Evolutionary conservation across 2,329 filamentous ascomycete species (phyloP).

Genomic region (Leptographium radiaticola): DNA sequence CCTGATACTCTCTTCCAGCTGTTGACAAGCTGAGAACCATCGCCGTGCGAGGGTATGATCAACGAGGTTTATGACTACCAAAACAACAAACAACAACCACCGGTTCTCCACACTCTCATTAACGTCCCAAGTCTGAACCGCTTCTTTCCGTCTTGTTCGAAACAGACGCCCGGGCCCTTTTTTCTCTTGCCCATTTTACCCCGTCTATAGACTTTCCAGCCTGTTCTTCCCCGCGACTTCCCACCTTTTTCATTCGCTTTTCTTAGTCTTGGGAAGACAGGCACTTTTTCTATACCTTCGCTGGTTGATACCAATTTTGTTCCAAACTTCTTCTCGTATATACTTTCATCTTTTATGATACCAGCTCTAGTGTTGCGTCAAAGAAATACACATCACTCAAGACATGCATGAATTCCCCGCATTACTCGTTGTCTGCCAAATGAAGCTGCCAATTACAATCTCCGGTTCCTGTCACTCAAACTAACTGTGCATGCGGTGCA

Average conservation of each 20-base stretch:
- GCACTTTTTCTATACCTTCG: not conserved
- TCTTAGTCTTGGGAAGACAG: not conserved
- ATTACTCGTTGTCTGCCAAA: too few species aligned
- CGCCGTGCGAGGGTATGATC: slow-evolving; percentile 4
- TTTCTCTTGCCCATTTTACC: not conserved
- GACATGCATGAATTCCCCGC: too few species aligned
- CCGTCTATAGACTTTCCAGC: not conserved
- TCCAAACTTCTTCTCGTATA: not conserved
- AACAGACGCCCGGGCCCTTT: not conserved
- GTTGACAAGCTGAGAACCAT: not conserved
- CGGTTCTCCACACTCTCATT: not conserved
- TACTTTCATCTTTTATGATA: not conserved
- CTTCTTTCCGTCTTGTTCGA: not conserved
- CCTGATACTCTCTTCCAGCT: not conserved
- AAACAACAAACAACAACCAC: not conserved
- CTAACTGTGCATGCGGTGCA: too few species aligned
- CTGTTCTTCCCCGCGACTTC: not conserved
- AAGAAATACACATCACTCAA: not conserved
- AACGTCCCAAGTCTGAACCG: not conserved
- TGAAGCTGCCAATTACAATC: too few species aligned
- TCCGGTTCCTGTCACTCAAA: too few species aligned
- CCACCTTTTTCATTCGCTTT: not conserved
- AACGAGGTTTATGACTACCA: slow-evolving; percentile 1
- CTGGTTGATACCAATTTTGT: not conserved
- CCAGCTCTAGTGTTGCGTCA: not conserved